Evolutionary conservation across 805 yeast genomes (phyloP).

Genomic region (Metschnikowia lochheadii): DNA sequence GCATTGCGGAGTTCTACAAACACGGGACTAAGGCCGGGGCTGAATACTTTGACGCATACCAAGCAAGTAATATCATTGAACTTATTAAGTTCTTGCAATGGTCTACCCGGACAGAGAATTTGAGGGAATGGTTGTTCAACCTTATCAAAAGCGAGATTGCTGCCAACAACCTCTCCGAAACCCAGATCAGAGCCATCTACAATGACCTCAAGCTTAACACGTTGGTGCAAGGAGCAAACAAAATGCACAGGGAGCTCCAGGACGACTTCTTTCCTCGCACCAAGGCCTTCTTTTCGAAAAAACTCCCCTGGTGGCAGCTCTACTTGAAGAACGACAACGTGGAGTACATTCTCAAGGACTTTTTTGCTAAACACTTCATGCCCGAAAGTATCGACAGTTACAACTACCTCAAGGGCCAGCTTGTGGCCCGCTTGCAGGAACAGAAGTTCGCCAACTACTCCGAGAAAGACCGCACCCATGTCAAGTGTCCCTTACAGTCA

Average conservation of each 20-base stretch:
- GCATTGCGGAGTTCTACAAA: slow-evolving; percentile 27
- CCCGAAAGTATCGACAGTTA: slow-evolving; percentile 35
- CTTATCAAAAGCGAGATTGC: slow-evolving; percentile 15
- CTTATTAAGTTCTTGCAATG: slow-evolving; percentile 28
- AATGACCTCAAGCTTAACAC: slow-evolving; percentile 21
- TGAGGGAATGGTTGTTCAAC: slow-evolving; percentile 21
- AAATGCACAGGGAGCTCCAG: slow-evolving; percentile 37
- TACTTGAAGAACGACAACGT: slow-evolving; percentile 41
- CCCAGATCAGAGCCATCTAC: slow-evolving; percentile 17
- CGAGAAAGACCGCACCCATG: slow-evolving; percentile 4
- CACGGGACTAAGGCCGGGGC: slow-evolving; percentile 31
- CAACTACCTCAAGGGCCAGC: slow-evolving; percentile 36
- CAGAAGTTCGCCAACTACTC: slow-evolving; percentile 22
- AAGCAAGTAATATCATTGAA: slow-evolving; percentile 35
- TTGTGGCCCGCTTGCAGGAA: slow-evolving; percentile 27
- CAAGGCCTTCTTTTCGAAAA: slow-evolving; percentile 24
- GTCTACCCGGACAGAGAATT: slow-evolving; percentile 22
- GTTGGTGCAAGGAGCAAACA: slow-evolving; percentile 25
- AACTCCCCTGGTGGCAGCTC: slow-evolving; percentile 40
- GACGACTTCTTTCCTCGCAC: slow-evolving; percentile 31
- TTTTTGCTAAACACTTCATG: slow-evolving; percentile 33
- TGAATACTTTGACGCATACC: slow-evolving; percentile 26
- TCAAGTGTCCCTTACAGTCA: slow-evolving; percentile 27
- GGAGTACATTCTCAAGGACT: slow-evolving; percentile 40
- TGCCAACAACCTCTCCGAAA: slow-evolving; percentile 13